Evolutionary conservation across 768 basidiomycete genomes (phyloP).

Genomic region (Leucogyrophana mollusca): DNA sequence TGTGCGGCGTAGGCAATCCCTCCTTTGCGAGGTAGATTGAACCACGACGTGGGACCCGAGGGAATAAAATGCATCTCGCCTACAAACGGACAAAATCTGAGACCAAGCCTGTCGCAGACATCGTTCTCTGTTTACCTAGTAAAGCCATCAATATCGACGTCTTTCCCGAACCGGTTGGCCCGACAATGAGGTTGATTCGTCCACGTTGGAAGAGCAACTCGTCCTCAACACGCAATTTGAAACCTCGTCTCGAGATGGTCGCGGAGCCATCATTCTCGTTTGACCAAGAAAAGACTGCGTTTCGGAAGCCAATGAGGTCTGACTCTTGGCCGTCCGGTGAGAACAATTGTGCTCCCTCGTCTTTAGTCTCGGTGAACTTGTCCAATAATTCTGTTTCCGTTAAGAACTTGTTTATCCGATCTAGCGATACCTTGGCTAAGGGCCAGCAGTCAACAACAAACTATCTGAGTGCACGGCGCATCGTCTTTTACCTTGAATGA

Average conservation of each 20-base stretch:
- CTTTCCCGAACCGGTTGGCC: slow-evolving; percentile 61
- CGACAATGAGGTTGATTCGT: slow-evolving; percentile 55
- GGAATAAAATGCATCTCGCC: slow-evolving; percentile 65
- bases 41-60: slow-evolving; percentile 54
- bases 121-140: slow-evolving; percentile 30
- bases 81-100: slow-evolving; percentile 3
- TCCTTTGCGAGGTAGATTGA: slow-evolving; percentile 60
- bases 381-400: slow-evolving; percentile 13
- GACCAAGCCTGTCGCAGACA: neutral
- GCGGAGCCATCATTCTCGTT: slow-evolving; percentile 6
- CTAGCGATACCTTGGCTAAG: slow-evolving; percentile 62
- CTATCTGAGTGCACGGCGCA: slow-evolving; percentile 16
- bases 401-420: slow-evolving; percentile 52
- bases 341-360: slow-evolving; percentile 1
- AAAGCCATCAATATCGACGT: slow-evolving; percentile 68
- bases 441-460: slow-evolving; percentile 15
- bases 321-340: slow-evolving; percentile 8
- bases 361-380: neutral
- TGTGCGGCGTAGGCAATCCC: slow-evolving; percentile 82
- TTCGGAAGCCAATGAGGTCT: slow-evolving; percentile 47
- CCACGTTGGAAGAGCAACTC: slow-evolving; percentile 53
- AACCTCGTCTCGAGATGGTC: slow-evolving; percentile 34
- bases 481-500: slow-evolving; percentile 16
- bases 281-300: slow-evolving; percentile 57
- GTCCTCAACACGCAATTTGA: slow-evolving; percentile 47